phyloP scores from a whole-genome alignment of 441 rosid species.

The Populus hybrid region DNA sequence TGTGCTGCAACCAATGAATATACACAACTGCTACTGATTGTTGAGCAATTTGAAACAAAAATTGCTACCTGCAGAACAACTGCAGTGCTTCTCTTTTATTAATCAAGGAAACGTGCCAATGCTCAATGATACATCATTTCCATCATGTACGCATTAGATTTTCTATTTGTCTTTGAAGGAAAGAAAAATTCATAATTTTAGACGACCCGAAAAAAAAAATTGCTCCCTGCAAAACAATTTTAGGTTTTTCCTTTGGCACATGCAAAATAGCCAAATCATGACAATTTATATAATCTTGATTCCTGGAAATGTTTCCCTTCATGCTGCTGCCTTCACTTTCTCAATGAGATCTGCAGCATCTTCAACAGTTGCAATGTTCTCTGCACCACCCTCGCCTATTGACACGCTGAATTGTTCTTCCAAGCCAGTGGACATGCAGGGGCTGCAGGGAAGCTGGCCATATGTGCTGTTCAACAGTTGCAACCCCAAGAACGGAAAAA shows the following conservation, averaged over 20 bases:
- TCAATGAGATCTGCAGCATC: slow-evolving; percentile 64
- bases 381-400: slow-evolving; percentile 58
- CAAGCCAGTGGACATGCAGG: slow-evolving; percentile 31
- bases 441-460: slow-evolving; percentile 40
- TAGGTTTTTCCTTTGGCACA: slow-evolving; percentile 7
- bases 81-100: neutral
- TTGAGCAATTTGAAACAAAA: neutral
- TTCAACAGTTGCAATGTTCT: slow-evolving; percentile 53
- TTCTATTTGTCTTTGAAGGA: neutral
- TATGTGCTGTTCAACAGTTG: slow-evolving; percentile 7
- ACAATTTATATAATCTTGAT: neutral
- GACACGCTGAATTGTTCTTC: slow-evolving; percentile 62
- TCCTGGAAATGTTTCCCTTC: slow-evolving; percentile 1
- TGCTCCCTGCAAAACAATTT: neutral
- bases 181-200: too few relatives aligned
- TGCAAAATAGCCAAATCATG: slow-evolving; percentile 8
- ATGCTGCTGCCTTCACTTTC: slow-evolving; percentile 44
- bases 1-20: neutral
- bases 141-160: neutral
- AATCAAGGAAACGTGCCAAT: neutral
- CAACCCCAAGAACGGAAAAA: neutral
- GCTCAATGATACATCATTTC: neutral
- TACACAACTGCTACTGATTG: neutral
- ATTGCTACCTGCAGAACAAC: slow-evolving; percentile 8
- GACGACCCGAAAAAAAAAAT: neutral